Evolutionary conservation across 345 rosid genomes (phyloP).

Genomic region (Jatropha curcas): DNA sequence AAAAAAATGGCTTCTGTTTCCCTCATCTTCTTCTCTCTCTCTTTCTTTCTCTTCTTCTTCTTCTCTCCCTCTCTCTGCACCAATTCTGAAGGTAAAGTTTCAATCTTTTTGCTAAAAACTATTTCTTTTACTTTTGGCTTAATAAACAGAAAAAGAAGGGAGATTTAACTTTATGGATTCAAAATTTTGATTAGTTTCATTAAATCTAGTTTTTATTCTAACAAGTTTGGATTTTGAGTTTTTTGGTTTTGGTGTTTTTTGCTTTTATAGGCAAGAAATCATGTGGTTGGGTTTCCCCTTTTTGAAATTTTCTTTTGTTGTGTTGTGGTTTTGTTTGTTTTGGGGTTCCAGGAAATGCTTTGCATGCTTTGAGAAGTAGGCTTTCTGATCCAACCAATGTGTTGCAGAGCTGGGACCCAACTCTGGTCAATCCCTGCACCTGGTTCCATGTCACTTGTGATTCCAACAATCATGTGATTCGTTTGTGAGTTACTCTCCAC

Average conservation of each 20-base stretch:
- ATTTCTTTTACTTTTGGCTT: neutral
- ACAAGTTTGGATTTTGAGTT: neutral
- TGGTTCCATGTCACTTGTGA: slow-evolving; percentile 87
- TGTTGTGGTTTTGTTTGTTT: slow-evolving; percentile 11
- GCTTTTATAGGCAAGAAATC: slow-evolving; percentile 5
- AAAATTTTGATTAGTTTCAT: neutral
- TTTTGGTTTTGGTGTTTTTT: neutral
- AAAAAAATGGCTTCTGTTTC: slow-evolving; percentile 31
- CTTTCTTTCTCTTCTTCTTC: slow-evolving; percentile 26
- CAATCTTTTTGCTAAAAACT: neutral
- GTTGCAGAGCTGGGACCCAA: slow-evolving; percentile 87
- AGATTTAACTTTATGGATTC: neutral
- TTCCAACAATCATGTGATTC: slow-evolving; percentile 60
- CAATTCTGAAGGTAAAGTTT: slow-evolving; percentile 56
- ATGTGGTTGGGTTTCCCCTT: neutral
- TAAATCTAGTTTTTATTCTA: neutral
- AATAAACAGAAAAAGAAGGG: neutral
- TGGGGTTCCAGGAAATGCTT: slow-evolving; percentile 59
- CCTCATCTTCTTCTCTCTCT: slow-evolving; percentile 7
- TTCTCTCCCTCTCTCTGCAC: slow-evolving; percentile 46
- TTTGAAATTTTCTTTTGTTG: neutral
- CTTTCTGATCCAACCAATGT: slow-evolving; percentile 70
- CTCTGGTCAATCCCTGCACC: slow-evolving; percentile 88
- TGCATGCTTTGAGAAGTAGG: slow-evolving; percentile 61
- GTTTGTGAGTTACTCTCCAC: slow-evolving; percentile 41